phyloP scores from a whole-genome alignment of 345 rosid species.

The Nephelium lappaceum region DNA sequence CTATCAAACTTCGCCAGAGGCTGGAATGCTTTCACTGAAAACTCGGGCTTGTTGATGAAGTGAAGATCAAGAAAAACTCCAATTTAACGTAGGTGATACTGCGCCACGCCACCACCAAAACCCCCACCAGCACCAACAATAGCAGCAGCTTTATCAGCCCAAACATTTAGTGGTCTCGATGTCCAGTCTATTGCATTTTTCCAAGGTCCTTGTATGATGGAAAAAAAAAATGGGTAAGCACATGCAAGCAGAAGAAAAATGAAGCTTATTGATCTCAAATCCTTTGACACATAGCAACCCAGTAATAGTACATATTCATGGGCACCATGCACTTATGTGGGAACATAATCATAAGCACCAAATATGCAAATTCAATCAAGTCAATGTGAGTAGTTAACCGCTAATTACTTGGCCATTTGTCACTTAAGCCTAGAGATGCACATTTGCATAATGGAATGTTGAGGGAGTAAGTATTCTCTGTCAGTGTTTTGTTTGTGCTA shows the following conservation, averaged over 20 bases:
- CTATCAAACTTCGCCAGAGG: constrained; percentile 81
- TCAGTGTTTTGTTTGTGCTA: too few species aligned
- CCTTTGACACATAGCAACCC: neutral
- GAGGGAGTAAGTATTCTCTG: too few species aligned
- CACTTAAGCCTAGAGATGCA: neutral
- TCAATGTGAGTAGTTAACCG: neutral
- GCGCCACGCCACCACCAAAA: constrained; percentile 63
- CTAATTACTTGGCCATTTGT: neutral
- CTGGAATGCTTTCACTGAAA: constrained; percentile 64
- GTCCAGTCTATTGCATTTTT: constrained; percentile 94
- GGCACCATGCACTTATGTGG: neutral
- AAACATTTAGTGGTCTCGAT: constrained; percentile 70
- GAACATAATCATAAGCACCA: neutral
- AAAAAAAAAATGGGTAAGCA: constrained; percentile 26
- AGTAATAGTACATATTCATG: neutral
- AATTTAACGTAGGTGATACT: constrained; percentile 81
- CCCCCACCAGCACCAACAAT: constrained; percentile 75
- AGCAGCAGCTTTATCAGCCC: constrained; percentile 85
- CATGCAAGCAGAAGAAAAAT: constrained; percentile 13
- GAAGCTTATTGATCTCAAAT: neutral
- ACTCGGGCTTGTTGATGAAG: constrained; percentile 86
- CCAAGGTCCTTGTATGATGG: constrained; percentile 49
- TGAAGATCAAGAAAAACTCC: constrained; percentile 83
- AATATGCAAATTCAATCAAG: neutral
- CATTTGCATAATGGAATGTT: neutral